Percentiles rank a stretch among this genome's conserved stretches.
These are phyloP conservation scores for Picea mariana DNA, from an alignment of 83 land plant species.

Conservation along the genomic window DNA sequence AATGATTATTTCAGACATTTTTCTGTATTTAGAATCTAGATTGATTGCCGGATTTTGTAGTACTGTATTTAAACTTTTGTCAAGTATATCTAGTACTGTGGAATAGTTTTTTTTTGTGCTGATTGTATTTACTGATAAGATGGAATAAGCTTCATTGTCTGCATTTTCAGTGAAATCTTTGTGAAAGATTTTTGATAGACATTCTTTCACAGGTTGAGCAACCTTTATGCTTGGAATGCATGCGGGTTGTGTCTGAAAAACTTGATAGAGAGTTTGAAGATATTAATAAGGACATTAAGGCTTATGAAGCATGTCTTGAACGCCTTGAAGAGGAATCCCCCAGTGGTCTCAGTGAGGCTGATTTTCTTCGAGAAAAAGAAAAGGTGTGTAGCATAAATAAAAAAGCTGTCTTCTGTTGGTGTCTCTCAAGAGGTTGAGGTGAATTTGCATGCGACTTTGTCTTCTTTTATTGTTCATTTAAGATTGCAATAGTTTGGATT, in stretches of 20 bases:
- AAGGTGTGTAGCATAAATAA: constrained; percentile 48
- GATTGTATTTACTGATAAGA: no score
- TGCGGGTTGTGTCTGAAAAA: constrained; percentile 85
- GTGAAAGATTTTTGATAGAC: no score
- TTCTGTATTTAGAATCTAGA: background rate
- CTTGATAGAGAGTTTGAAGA: constrained; percentile 94
- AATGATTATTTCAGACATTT: background rate
- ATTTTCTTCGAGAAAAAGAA: constrained; percentile 76
- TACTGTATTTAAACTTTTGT: background rate
- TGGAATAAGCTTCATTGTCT: no score
- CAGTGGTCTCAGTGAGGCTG: constrained; percentile 79
- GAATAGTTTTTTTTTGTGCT: background rate
- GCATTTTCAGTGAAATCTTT: no score
- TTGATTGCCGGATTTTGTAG: background rate
- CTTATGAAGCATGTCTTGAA: constrained; percentile 86
- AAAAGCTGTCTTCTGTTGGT: no score
- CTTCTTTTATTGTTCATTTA: no score
- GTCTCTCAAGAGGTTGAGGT: no score
- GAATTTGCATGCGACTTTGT: no score
- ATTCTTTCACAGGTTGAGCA: constrained; percentile 75
- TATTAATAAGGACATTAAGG: constrained; percentile 82
- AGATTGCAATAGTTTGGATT: no score
- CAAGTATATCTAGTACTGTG: background rate
- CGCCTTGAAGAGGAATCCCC: constrained; percentile 67
- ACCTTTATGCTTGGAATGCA: constrained; percentile 95